Evolutionary conservation across 31 red algal species (phyloP), one percentile per base, ranked within the genome.

Genomic region (Odonthalia washingtoniensis): DNA sequence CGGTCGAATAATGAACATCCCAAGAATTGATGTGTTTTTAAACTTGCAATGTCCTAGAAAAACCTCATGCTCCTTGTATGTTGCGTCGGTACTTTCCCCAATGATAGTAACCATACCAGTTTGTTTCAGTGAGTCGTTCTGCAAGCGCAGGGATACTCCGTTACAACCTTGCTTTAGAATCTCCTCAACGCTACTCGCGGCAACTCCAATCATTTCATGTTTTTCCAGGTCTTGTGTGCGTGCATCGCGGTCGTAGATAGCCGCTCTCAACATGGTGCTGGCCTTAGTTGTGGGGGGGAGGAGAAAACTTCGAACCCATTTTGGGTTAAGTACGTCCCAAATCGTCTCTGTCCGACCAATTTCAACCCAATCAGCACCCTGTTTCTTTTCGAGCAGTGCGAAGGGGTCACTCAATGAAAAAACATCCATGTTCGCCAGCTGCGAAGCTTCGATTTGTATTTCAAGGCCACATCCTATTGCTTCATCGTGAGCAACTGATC

Each of bases 281-380:
- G 57, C 79, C 17, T 46, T 74, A 17, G 93, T 95, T 21, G 86
- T 87, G 5, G 93, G 81, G 26, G 83, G 86, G 6, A 95, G 77
- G 32, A 84, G 65, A 90, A 95, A 95, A 35, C 65, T 87, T 46
- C 87, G 80, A 46, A 95, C 93, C 87, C 87, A 95, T 60, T 89
- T 90, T 18, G 93, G 93, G 81, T 95, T 95, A 30, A 95, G 53
- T 6, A 95, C 93, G 70, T 95, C 93, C 93, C 93, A 95, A 62
- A 90, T 89, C 49, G 93, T 95, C 65, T 95, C 93, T 66, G 93
- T 95, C 27, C 93, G 81, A 41, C 93, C 90, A 40, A 93, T 37
- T 40, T 93, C 90, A 34, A 79, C 72, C 90, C 90, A 93, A 35
- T 77, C 37, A 16, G 40, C 83, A 57, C 82, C 72, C n/a, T 82